Evolutionary conservation across 768 basidiomycete species (phyloP), one percentile per base, ranked within the genome.

Genomic region (Rhodotorula babjevae): DNA sequence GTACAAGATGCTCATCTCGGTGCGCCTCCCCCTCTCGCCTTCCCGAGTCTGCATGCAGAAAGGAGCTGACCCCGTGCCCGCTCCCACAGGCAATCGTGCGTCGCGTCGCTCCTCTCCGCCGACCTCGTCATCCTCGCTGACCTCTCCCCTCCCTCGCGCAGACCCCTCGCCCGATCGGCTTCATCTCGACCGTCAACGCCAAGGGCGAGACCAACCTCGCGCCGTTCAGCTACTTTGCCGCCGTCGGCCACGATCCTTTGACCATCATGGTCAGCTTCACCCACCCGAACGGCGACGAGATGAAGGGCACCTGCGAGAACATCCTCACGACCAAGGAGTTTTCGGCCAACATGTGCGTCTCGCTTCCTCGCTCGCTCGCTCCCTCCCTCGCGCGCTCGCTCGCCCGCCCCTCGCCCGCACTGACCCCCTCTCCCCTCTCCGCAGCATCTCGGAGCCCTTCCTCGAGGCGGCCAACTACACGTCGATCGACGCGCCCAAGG

Each of bases 131-230:
- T 12, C 25, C 23, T 40, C 10, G 15, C 27, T 18, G 2, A 25
- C 27, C 40, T 10, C 19, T 11, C 36, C 11, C 8, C n/a, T 23
- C 46, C n/a, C 27, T n/a, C n/a, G 3, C 44, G 5, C 85, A 63
- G 85, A 85, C 16, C 84, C 89, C 88, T 29, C 84, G 90, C 52
- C 89, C 89, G 21, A 85, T 90, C 63, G 89, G 87, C 3, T 85
- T 90, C 71, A 85, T 89, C 50, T 88, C 88, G 21, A 84, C 87
- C 15, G 69, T 87, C 53, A 85, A 85, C n/a, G 69, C 76, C 9
- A 80, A 84, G 66, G 87, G 86, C 4, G 76, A 82, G 9, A 80
- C 83, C 29, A 90, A 89, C 80, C 84, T 90, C 59, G 87, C 88
- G 10, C 86, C 87, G 2, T 88, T 88, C 81, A 89, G 88, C 85